These are phyloP conservation scores for Ogataea parapolymorpha DNA, from an alignment of 805 yeast genomes.

Conservation along the genomic window DNA sequence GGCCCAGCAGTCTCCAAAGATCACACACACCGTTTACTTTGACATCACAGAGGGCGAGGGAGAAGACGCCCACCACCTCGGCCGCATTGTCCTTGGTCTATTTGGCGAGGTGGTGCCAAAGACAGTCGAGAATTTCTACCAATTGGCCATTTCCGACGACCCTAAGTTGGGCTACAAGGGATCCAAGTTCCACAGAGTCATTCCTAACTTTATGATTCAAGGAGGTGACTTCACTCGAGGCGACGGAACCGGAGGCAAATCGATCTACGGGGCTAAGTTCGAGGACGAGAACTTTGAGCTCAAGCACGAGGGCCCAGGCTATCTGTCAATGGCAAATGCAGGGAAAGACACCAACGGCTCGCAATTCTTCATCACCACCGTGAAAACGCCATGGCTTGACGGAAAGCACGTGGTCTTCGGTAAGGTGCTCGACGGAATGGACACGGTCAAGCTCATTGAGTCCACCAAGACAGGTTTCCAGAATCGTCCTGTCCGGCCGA, in stretches of 20 bases:
- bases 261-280: constrained; percentile 66
- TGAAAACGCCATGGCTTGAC: constrained; percentile 85
- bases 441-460: constrained; percentile 75
- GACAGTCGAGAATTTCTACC: constrained; percentile 85
- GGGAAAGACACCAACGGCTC: constrained; percentile 86
- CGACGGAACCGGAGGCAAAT: constrained; percentile 70
- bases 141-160: constrained; percentile 73
- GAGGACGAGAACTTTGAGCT: constrained; percentile 65
- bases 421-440: constrained; percentile 85
- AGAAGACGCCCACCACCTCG: constrained; percentile 64
- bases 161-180: constrained; percentile 59
- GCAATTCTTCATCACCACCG: constrained; percentile 94
- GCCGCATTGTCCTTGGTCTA: constrained; percentile 82
- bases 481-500: constrained; percentile 67
- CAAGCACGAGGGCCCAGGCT: constrained; percentile 67
- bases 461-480: constrained; percentile 62
- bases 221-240: constrained; percentile 78
- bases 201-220: constrained; percentile 71
- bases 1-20: constrained; percentile 41
- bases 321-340: constrained; percentile 76
- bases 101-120: constrained; percentile 85
- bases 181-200: constrained; percentile 70
- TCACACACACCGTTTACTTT: constrained; percentile 81
- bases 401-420: constrained; percentile 97
- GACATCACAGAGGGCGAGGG: constrained; percentile 78